A percentile compares a stretch with the other conserved stretches of the same genome.
These are phyloP conservation scores for Colletotrichum sp. DNA, from an alignment of 2,329 filamentous ascomycete species.

Conservation along the genomic window DNA sequence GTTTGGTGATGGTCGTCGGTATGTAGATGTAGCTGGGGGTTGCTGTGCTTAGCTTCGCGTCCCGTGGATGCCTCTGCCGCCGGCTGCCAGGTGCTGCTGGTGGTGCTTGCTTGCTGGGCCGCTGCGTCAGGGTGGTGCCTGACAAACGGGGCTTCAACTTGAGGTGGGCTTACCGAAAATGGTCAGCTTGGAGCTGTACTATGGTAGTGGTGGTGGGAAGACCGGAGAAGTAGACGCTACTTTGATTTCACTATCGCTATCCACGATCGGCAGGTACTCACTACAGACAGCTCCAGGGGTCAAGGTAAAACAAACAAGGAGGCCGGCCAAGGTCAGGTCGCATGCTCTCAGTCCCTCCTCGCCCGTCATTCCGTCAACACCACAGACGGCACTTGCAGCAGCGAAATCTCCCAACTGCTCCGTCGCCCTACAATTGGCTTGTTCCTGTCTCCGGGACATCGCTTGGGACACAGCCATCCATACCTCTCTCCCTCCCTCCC, in stretches of 20 bases:
- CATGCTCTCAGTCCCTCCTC: background rate
- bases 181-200: constrained; percentile 11
- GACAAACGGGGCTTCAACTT: constrained; percentile 13
- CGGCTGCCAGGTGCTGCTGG: background rate
- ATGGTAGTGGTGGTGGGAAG: background rate
- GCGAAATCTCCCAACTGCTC: background rate
- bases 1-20: background rate
- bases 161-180: constrained; percentile 4
- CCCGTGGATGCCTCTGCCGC: constrained; percentile 28
- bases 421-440: background rate
- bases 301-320: constrained; percentile 15
- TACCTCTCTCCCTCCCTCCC: background rate
- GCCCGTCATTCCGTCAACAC: constrained; percentile 12
- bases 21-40: constrained; percentile 10
- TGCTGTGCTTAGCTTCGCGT: constrained; percentile 29
- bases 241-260: background rate
- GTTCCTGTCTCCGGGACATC: background rate
- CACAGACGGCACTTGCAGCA: constrained; percentile 8
- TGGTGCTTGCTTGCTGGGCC: background rate
- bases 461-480: background rate
- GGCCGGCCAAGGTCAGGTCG: constrained; percentile 6
- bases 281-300: constrained; percentile 8
- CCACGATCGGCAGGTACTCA: background rate
- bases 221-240: background rate
- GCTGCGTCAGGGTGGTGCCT: constrained; percentile 16